Conservation (phyloP, 176 grass and related monocot genomes). For the Triticum timopheevii region DNA sequence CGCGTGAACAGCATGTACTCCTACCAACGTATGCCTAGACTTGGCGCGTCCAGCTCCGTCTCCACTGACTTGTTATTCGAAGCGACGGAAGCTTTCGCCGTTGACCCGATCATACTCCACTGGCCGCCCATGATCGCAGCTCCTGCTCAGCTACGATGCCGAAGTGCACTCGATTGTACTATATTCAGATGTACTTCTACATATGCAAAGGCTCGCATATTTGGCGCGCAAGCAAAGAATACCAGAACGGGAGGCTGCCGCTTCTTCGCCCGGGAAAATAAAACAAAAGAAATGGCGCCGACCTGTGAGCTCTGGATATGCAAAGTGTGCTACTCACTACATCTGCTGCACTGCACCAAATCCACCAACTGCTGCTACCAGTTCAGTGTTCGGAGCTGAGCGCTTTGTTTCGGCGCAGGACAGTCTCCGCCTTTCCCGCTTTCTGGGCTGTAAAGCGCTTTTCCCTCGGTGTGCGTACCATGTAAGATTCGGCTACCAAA, state of each 20-base stretch:
- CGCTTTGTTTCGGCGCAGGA: no score
- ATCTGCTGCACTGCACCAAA: neutral
- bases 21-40: neutral
- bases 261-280: neutral
- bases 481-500: no score
- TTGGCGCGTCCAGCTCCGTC: neutral
- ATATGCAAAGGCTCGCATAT: neutral
- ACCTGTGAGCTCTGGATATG: neutral
- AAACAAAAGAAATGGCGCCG: neutral
- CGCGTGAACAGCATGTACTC: neutral
- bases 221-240: neutral
- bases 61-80: neutral
- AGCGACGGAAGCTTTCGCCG: neutral
- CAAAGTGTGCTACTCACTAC: neutral
- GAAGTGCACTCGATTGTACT: neutral
- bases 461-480: no score
- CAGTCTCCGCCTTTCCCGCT: no score
- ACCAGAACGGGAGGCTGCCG: neutral
- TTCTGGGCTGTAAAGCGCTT: no score
- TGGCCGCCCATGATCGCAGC: neutral
- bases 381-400: neutral
- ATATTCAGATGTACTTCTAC: neutral
- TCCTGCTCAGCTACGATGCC: neutral
- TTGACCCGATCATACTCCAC: neutral
- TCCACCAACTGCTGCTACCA: neutral